Conservation (phyloP, 768 basidiomycete genomes). For the Leccinum disarticulatum region DNA sequence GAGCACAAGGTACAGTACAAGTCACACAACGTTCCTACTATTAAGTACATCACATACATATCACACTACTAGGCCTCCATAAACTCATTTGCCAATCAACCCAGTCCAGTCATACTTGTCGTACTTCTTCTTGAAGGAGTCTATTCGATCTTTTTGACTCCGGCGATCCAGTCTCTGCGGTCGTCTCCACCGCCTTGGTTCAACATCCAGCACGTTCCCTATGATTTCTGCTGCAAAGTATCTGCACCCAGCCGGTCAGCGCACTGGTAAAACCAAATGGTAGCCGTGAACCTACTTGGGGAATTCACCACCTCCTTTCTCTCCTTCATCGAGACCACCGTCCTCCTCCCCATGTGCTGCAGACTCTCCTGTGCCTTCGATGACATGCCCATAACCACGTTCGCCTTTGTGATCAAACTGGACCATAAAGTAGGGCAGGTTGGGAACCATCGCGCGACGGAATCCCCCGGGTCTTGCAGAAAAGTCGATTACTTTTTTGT, state of each 20-base stretch:
- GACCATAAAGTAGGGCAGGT: constrained; percentile 98
- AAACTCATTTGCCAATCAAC: constrained; percentile 50
- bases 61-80: not conserved
- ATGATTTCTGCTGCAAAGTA: constrained; percentile 96
- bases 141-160: constrained; percentile 68
- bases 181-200: constrained; percentile 81
- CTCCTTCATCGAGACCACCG: constrained; percentile 75
- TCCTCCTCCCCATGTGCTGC: constrained; percentile 61
- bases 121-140: constrained; percentile 71
- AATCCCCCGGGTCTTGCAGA: constrained; percentile 88
- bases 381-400: constrained; percentile 97
- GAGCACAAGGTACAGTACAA: not conserved
- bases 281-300: constrained; percentile 57
- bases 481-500: constrained; percentile 97
- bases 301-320: constrained; percentile 90
- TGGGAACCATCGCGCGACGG: constrained; percentile 91
- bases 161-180: constrained; percentile 73
- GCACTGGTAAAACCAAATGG: not conserved
- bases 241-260: constrained; percentile 41
- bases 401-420: constrained; percentile 98
- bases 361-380: constrained; percentile 81
- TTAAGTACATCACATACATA: no score
- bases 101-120: constrained; percentile 80
- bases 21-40: not conserved
- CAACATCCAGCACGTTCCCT: constrained; percentile 85